Conservation (phyloP, 2,329 filamentous ascomycete species). For the Cladobotryum mycophilum region DNA sequence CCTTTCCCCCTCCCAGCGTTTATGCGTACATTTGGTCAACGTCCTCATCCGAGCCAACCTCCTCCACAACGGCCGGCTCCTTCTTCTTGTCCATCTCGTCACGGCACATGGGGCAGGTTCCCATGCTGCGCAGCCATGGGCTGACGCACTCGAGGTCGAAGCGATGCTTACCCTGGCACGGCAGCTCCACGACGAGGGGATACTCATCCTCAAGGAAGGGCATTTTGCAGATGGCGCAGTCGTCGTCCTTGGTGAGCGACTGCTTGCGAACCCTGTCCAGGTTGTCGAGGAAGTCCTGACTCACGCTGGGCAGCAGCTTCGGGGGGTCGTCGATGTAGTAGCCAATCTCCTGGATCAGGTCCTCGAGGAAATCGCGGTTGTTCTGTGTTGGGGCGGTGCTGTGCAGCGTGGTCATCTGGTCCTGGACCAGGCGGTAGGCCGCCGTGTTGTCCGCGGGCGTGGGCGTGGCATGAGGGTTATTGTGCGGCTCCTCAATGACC, state of each 20-base stretch:
- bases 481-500: conserved; percentile 26
- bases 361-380: conserved; percentile 45
- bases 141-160: conserved; percentile 64
- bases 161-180: conserved; percentile 51
- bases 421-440: conserved; percentile 51
- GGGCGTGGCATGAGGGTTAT: conserved; percentile 53
- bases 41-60: conserved; percentile 46
- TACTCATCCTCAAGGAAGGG: conserved; percentile 55
- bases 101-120: conserved; percentile 58
- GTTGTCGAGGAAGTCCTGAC: conserved; percentile 52
- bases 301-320: conserved; percentile 45
- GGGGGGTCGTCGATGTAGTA: conserved; percentile 48
- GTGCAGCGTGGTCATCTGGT: conserved; percentile 49
- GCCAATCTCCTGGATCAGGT: conserved; percentile 43
- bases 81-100: conserved; percentile 53
- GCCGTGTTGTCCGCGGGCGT: conserved; percentile 53
- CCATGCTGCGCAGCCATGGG: conserved; percentile 59
- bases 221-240: conserved; percentile 59
- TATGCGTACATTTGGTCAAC: conserved; percentile 43
- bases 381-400: conserved; percentile 40
- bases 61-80: conserved; percentile 36
- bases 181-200: conserved; percentile 57
- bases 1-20: conserved; percentile 4
- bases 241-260: conserved; percentile 43
- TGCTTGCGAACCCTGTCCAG: conserved; percentile 53